Evolutionary conservation across 108 stramenopile genomes (phyloP), one percentile per base, ranked within the genome.

Genomic region (Ochromonas danica): DNA sequence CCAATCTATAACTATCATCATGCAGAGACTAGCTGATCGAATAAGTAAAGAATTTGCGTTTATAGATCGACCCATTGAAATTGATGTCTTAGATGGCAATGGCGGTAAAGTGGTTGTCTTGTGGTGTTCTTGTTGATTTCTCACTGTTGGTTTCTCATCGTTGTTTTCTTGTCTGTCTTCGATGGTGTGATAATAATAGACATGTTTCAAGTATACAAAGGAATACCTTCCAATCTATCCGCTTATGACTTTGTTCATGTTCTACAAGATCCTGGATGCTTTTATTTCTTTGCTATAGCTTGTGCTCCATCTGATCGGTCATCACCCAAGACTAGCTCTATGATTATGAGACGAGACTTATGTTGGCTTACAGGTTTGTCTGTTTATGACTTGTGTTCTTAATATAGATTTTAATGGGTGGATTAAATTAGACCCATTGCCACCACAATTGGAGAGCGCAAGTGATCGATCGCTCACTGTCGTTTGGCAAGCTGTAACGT

Each of bases 281-380:
- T 67, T 36, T 67, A 67, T 36, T 67, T 67, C 25, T 67, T 51
- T 51, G 45, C 45, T 14, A 22, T 51, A 51, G 45, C 45, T 6
- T 14, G 22, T 51, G 45, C 6, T 6, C 45, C 45, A 14, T 6
- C 17, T 31, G 31, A 67, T 67, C 27, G 6, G 63, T 17, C 22
- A 57, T 57, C 51, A 22, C 22, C 51, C 22, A 10, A 57, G 22
- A 10, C 10, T 17, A 22, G 51, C 51, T 22, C 51, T 57, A 67
- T 36, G 3, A 67, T 67, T 67, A 31, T 67, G 6, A 28, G 63
- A 28, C 17, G 31, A 67, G 63, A 67, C 6, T 36, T 67, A 35
- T 67, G 63, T 67, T 67, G 63, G 63, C 63, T 67, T 3, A 67
- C 63, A 67, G 63, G 63, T 67, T 31, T 67, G 63, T 67, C n/a